These are phyloP conservation scores for Kregervanrija pseudodelftensis DNA, from an alignment of 805 yeast species.

Conservation along the genomic window DNA sequence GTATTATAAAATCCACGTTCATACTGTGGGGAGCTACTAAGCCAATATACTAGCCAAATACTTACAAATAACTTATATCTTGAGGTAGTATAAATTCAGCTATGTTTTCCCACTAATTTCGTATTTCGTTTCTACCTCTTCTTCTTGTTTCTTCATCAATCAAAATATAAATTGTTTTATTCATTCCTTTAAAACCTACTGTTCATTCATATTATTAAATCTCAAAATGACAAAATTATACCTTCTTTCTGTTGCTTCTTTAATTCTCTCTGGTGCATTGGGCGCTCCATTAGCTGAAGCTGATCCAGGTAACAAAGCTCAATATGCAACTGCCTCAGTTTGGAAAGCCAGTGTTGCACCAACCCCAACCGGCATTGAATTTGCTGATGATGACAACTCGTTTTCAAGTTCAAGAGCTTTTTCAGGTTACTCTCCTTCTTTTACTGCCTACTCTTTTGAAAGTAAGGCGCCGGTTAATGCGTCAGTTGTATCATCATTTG, in stretches of 20 bases:
- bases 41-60: too few relatives aligned
- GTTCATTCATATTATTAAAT: too few relatives aligned
- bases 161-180: too few relatives aligned
- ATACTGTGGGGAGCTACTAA: too few relatives aligned
- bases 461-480: neutral
- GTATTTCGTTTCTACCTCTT: too few relatives aligned
- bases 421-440: neutral
- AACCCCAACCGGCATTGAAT: slow-evolving; percentile 2
- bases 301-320: neutral
- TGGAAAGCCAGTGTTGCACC: neutral
- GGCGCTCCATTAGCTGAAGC: neutral
- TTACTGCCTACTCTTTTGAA: neutral
- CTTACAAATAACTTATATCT: too few relatives aligned
- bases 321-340: slow-evolving; percentile 1
- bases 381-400: neutral
- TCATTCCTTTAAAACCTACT: too few relatives aligned
- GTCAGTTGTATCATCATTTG: neutral
- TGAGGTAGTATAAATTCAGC: too few relatives aligned
- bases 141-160: too few relatives aligned
- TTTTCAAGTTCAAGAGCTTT: neutral
- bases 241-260: neutral
- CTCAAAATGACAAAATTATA: too few relatives aligned
- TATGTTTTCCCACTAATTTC: too few relatives aligned
- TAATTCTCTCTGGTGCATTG: slow-evolving; percentile 1
- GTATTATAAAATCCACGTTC: too few relatives aligned